Base-by-base conservation (phyloP, 192 early-diverging fungal genomes). In the Backusella macrospora region DNA sequence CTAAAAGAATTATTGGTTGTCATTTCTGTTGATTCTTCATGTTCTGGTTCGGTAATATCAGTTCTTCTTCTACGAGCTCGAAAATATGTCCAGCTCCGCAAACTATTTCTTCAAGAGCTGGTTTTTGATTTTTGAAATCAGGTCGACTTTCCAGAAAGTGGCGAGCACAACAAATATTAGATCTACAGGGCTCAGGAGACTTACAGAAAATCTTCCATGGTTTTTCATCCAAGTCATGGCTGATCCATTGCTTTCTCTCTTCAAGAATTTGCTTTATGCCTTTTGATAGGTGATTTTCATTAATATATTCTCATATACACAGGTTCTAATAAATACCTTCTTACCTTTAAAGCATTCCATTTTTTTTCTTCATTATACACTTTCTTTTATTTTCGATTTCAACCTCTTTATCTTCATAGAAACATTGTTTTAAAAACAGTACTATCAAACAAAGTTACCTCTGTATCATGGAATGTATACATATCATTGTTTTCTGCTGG, bases 111-210 rank as follows among this genome's bases (percentile, higher is more conserved):
- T 68, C 4, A 29, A 75, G 14, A 4, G 62, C 21, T 45, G 66
- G 34, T 44, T 46, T 21, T 13, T 75, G 49, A 18, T 52, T 47
- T 52, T 21, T 26, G 38, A 75, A 75, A 47, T 75, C 73, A 37
- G 26, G 23, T 45, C 65, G 16, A 38, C 1, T 26, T 62, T 44
- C 65, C 16, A 75, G 48, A 4, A 75, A 55, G 21, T 62, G 37
- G 9, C 23, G 13, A 21, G 73, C 66, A 62, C 73, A 75, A 45
- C 73, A 65, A 5, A 67, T 37, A 18, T 43, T 18, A 10, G 23
- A 34, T 6, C 6, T 9, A 0, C 0, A 9, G 0, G 59, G 23
- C 18, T 29, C 6, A 5, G 12, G 12, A 0, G 6, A 6, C 4
- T 26, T 6, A 34, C 59, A 62, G 18, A 0, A 18, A 1, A 62